phyloP scores from a whole-genome alignment of 441 rosid genomes.

The Macaranga tanarius region DNA sequence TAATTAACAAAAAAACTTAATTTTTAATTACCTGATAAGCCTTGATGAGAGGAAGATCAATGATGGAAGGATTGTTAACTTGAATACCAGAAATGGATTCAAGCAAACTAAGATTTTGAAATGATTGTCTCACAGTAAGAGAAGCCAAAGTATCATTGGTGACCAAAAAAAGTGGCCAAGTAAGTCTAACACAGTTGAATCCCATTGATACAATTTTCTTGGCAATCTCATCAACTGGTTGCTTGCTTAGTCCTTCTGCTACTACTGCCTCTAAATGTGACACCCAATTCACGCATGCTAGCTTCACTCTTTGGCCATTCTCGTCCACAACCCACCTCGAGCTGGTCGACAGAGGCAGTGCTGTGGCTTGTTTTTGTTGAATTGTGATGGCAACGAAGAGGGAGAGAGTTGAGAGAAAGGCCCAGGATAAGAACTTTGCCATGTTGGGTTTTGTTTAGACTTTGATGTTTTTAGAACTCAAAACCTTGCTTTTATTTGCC shows the following conservation, averaged over 20 bases:
- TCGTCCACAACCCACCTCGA: constrained; percentile 80
- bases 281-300: constrained; percentile 78
- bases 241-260: constrained; percentile 83
- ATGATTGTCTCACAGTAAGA: constrained; percentile 63
- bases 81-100: constrained; percentile 61
- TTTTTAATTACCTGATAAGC: constrained; percentile 58
- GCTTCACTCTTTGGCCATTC: constrained; percentile 58
- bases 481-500: not conserved
- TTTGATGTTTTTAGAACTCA: not conserved
- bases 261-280: constrained; percentile 64
- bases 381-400: constrained; percentile 7
- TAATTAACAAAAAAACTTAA: not conserved
- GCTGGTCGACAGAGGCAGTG: constrained; percentile 61
- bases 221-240: constrained; percentile 49
- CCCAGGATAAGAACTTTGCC: constrained; percentile 24
- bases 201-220: constrained; percentile 48
- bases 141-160: constrained; percentile 61
- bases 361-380: constrained; percentile 19
- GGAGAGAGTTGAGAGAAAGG: constrained; percentile 16
- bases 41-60: constrained; percentile 65
- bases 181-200: constrained; percentile 80
- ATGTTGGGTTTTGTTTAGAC: constrained; percentile 4
- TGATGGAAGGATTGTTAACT: constrained; percentile 60
- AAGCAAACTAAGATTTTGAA: constrained; percentile 48
- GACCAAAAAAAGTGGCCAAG: constrained; percentile 73